Conservation (phyloP, 352 stramenopile species). For the Halophytophthora polymorphica region DNA sequence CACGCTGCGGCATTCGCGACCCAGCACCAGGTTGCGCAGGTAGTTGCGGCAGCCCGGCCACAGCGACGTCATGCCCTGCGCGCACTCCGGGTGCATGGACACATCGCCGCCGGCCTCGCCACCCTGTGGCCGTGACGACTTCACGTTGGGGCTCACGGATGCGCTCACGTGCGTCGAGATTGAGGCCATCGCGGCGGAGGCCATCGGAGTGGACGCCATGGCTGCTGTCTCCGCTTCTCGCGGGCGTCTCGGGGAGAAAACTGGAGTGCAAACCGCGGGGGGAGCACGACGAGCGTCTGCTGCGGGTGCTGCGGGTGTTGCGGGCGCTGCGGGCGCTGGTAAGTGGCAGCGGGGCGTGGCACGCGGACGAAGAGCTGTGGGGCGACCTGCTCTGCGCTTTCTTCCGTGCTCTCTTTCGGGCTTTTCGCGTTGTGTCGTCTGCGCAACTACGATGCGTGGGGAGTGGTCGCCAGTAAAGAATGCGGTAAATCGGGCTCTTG, state of each 20-base stretch:
- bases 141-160: slow-evolving; percentile 13
- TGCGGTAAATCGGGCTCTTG: too few species aligned
- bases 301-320: background rate
- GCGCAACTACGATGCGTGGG: too few species aligned
- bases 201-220: slow-evolving; percentile 28
- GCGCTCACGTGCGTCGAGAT: slow-evolving; percentile 13
- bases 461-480: too few species aligned
- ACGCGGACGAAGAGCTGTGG: too few species aligned
- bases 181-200: slow-evolving; percentile 5
- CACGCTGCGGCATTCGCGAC: slow-evolving; percentile 61
- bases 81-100: background rate
- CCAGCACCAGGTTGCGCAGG: slow-evolving; percentile 58
- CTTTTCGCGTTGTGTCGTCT: too few species aligned
- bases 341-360: background rate
- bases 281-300: background rate
- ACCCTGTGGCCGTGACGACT: slow-evolving; percentile 13
- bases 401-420: too few species aligned
- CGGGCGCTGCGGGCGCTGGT: slow-evolving; percentile 5
- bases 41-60: slow-evolving; percentile 61
- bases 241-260: background rate
- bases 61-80: slow-evolving; percentile 61
- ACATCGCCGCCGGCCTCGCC: slow-evolving; percentile 1
- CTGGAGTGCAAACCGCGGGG: background rate
- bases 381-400: too few species aligned
- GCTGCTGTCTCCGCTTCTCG: slow-evolving; percentile 13